A percentile compares a stretch with the other conserved stretches of the same genome.
phyloP scores from a whole-genome alignment of 2,329 filamentous ascomycete species.

The Arthroderma uncinatum region DNA sequence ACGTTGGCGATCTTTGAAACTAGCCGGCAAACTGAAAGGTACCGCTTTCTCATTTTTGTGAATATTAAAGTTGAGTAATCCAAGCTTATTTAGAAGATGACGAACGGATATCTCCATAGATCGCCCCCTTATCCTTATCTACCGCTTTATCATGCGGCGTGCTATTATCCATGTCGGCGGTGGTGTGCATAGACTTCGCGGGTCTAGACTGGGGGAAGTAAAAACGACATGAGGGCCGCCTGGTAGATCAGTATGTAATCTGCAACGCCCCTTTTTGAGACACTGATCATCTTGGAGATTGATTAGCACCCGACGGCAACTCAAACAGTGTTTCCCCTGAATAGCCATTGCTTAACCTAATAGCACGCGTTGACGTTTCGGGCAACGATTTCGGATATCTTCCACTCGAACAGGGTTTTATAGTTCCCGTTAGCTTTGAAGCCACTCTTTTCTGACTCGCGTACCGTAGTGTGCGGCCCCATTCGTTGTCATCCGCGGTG shows the following conservation, averaged over 20 bases:
- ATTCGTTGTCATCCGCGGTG: neutral
- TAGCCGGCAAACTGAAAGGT: neutral
- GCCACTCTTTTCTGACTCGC: neutral
- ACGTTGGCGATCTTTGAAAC: neutral
- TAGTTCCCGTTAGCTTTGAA: neutral
- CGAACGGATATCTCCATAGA: neutral
- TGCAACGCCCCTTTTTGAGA: neutral
- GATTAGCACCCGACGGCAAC: neutral
- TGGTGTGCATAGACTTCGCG: neutral
- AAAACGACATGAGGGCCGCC: neutral
- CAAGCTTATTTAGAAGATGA: neutral
- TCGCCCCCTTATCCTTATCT: neutral
- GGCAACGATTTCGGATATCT: neutral
- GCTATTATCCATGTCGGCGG: neutral
- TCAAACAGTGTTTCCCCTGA: neutral
- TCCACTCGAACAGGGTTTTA: neutral
- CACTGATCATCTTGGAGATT: neutral
- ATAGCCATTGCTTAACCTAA: neutral
- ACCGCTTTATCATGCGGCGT: neutral
- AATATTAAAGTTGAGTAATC: neutral
- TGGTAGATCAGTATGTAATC: neutral
- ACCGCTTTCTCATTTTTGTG: neutral
- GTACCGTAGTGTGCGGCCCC: neutral
- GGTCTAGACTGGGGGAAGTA: neutral
- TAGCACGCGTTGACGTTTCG: neutral